These are phyloP conservation scores for Aspergillus leporis DNA, from an alignment of 495 filamentous ascomycete genomes.

Conservation along the genomic window DNA sequence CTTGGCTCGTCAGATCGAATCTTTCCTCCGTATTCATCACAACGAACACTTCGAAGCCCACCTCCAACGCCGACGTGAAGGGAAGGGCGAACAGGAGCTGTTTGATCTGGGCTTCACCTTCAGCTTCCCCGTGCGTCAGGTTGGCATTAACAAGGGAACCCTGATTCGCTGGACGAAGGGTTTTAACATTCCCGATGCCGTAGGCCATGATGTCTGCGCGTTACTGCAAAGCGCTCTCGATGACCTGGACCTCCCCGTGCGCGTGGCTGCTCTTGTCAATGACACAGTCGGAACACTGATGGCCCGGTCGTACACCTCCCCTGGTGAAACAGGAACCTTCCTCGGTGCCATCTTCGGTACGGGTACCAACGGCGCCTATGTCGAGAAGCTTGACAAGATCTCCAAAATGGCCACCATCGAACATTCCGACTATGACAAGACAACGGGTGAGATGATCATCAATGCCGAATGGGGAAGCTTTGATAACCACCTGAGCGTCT, in stretches of 20 bases:
- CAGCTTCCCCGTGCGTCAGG: conserved; percentile 92
- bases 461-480: conserved; percentile 99
- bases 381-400: conserved; percentile 55
- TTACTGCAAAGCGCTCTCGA: conserved; percentile 92
- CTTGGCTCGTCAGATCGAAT: conserved; percentile 85
- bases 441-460: conserved; percentile 92
- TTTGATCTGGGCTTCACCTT: conserved; percentile 97
- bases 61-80: conserved; percentile 57
- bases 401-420: conserved; percentile 48
- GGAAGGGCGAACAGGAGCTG: conserved; percentile 64
- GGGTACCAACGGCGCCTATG: conserved; percentile 92
- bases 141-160: conserved; percentile 89
- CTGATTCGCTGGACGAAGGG: conserved; percentile 98
- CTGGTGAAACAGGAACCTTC: conserved; percentile 82
- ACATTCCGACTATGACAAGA: conserved; percentile 67
- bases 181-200: conserved; percentile 88
- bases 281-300: conserved; percentile 97
- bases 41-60: conserved; percentile 81
- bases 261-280: conserved; percentile 92
- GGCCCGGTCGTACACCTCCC: conserved; percentile 92
- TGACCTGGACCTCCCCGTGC: conserved; percentile 80
- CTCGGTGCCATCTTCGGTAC: conserved; percentile 91
- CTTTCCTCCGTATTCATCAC: conserved; percentile 85
- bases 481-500: conserved; percentile 84
- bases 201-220: conserved; percentile 92